phyloP scores from a whole-genome alignment of 73 alveolate species.

The Paramecium octaurelia region DNA sequence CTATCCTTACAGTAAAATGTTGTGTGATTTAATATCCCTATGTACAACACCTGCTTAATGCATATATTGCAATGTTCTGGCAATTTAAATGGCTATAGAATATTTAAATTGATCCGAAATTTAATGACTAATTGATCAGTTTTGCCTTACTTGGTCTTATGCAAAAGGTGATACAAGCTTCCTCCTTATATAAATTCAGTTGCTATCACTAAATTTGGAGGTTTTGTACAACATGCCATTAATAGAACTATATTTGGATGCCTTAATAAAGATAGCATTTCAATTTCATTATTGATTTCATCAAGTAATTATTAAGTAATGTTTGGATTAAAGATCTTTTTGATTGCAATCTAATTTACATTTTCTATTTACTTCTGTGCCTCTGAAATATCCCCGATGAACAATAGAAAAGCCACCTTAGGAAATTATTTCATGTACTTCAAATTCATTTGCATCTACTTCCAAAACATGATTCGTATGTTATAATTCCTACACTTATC shows the following conservation, averaged over 20 bases:
- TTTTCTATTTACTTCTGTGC: slow-evolving; percentile 71
- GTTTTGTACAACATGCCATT: no score
- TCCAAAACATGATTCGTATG: slow-evolving; percentile 67
- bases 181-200: no score
- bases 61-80: no score
- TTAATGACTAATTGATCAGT: no score
- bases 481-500: slow-evolving; percentile 43
- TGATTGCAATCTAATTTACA: slow-evolving; percentile 71
- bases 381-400: slow-evolving; percentile 83
- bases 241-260: slow-evolving; percentile 94
- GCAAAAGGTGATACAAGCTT: no score
- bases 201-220: no score
- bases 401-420: slow-evolving; percentile 98
- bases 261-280: slow-evolving; percentile 89
- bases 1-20: no score
- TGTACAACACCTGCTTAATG: no score
- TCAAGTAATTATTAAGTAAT: slow-evolving; percentile 86
- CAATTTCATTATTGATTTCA: slow-evolving; percentile 94
- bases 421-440: slow-evolving; percentile 83
- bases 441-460: slow-evolving; percentile 77
- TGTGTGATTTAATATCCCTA: no score
- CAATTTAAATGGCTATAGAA: no score
- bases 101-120: no score
- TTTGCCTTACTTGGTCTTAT: no score
- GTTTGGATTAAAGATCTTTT: slow-evolving; percentile 95